A percentile compares a stretch with the other conserved stretches of the same genome.
Conservation (phyloP, 495 filamentous ascomycete genomes). For the Hypoxylon cercidicola region DNA sequence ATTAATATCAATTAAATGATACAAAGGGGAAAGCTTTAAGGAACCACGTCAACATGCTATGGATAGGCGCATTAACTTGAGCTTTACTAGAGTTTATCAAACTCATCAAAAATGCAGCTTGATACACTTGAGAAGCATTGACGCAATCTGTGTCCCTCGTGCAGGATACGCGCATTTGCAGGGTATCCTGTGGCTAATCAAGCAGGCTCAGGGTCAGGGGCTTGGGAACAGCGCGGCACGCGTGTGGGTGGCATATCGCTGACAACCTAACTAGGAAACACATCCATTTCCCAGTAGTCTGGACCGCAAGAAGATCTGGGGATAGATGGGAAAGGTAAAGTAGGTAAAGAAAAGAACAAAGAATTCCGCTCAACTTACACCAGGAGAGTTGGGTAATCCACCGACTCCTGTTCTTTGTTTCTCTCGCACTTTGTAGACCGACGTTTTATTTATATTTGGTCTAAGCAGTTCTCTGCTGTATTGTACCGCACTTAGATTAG, state of each 20-base stretch:
- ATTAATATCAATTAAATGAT: slow-evolving; percentile 5
- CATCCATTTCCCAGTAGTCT: slow-evolving; percentile 29
- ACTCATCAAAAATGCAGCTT: slow-evolving; percentile 1
- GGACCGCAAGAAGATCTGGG: slow-evolving; percentile 27
- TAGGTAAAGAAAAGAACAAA: slow-evolving; percentile 4
- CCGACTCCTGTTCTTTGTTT: slow-evolving; percentile 11
- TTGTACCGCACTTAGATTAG: not conserved
- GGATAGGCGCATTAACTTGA: slow-evolving; percentile 15
- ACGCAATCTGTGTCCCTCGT: slow-evolving; percentile 35
- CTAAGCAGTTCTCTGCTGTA: not conserved
- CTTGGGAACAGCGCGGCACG: slow-evolving; percentile 18
- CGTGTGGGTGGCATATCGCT: slow-evolving; percentile 33
- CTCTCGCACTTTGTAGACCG: slow-evolving; percentile 6
- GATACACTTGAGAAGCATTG: slow-evolving; percentile 28
- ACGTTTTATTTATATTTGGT: slow-evolving; percentile 21
- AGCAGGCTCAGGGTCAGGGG: slow-evolving; percentile 32
- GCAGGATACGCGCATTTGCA: slow-evolving; percentile 37
- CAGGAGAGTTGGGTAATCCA: not conserved
- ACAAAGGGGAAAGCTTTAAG: not conserved
- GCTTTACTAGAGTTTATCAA: slow-evolving; percentile 14
- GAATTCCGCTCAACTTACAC: slow-evolving; percentile 24
- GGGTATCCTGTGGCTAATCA: slow-evolving; percentile 33
- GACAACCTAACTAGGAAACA: slow-evolving; percentile 13
- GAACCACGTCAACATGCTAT: not conserved
- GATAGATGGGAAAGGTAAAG: slow-evolving; percentile 11